Evolutionary conservation across 441 rosid genomes (phyloP).

Genomic region (Omphalea diandra): DNA sequence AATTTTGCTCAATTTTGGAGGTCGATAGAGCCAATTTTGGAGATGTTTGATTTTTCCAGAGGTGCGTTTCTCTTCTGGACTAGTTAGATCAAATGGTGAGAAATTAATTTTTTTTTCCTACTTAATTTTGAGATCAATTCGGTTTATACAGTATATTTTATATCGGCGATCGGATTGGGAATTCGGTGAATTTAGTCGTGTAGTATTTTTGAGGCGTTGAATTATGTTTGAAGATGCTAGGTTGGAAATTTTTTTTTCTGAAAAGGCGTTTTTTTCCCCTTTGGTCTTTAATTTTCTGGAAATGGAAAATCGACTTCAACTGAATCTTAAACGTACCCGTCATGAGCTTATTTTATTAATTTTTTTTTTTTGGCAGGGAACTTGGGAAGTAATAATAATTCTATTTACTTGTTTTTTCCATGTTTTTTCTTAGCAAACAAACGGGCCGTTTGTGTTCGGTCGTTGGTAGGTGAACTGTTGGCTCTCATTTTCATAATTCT

Average conservation of each 20-base stretch:
- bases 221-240: constrained; percentile 7
- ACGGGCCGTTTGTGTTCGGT: constrained; percentile 34
- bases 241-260: constrained; percentile 6
- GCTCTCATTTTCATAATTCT: constrained; percentile 27
- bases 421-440: constrained; percentile 24
- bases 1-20: constrained; percentile 16
- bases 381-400: neutral
- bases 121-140: constrained; percentile 13
- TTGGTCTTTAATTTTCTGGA: constrained; percentile 18
- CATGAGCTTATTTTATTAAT: neutral
- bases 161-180: constrained; percentile 28
- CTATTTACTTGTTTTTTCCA: neutral
- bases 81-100: constrained; percentile 33
- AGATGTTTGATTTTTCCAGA: constrained; percentile 26
- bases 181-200: constrained; percentile 23
- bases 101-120: too few species aligned
- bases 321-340: neutral
- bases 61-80: constrained; percentile 36
- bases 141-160: neutral
- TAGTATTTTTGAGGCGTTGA: neutral
- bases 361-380: constrained; percentile 2
- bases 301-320: constrained; percentile 25
- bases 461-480: constrained; percentile 38
- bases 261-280: constrained; percentile 6
- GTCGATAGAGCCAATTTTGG: constrained; percentile 24